These are phyloP conservation scores for Pulveroboletus sp. DNA, from an alignment of 768 basidiomycete genomes.

Conservation along the genomic window DNA sequence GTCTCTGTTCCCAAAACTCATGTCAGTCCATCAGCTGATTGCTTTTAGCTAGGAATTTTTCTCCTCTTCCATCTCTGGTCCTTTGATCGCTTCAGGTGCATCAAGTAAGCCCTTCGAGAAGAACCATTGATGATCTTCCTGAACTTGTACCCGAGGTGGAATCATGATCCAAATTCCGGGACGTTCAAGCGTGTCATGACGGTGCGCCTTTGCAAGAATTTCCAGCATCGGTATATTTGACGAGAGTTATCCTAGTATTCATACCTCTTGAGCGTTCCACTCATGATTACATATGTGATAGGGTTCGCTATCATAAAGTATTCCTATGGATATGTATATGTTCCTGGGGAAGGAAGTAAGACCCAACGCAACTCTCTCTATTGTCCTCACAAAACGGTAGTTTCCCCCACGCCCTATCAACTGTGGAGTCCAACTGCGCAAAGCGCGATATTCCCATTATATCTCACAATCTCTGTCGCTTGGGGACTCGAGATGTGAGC, in stretches of 20 bases:
- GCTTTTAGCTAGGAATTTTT: slow-evolving; percentile 51
- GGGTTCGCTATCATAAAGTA: slow-evolving; percentile 75
- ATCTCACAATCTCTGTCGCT: slow-evolving; percentile 55
- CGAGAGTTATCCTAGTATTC: slow-evolving; percentile 50
- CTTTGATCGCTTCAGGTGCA: slow-evolving; percentile 72
- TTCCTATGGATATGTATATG: slow-evolving; percentile 50
- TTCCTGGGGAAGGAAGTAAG: slow-evolving; percentile 44
- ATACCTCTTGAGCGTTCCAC: slow-evolving; percentile 59
- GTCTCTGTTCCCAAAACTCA: background rate
- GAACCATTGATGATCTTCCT: background rate
- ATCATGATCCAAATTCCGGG: slow-evolving; percentile 59
- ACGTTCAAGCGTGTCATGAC: slow-evolving; percentile 86
- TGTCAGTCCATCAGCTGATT: background rate
- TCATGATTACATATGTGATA: slow-evolving; percentile 51
- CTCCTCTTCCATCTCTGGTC: slow-evolving; percentile 73
- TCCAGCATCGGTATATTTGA: background rate
- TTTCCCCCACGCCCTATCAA: slow-evolving; percentile 59
- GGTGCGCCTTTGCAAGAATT: slow-evolving; percentile 35
- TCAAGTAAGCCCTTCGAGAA: slow-evolving; percentile 41
- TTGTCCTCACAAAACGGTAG: slow-evolving; percentile 31
- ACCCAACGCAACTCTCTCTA: background rate
- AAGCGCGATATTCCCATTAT: slow-evolving; percentile 59
- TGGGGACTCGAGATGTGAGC: slow-evolving; percentile 77
- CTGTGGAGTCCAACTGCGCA: slow-evolving; percentile 48
- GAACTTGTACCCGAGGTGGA: slow-evolving; percentile 47